phyloP scores from a whole-genome alignment of 148 eudicot genomes.

The Amaranthus hypochondriacus region DNA sequence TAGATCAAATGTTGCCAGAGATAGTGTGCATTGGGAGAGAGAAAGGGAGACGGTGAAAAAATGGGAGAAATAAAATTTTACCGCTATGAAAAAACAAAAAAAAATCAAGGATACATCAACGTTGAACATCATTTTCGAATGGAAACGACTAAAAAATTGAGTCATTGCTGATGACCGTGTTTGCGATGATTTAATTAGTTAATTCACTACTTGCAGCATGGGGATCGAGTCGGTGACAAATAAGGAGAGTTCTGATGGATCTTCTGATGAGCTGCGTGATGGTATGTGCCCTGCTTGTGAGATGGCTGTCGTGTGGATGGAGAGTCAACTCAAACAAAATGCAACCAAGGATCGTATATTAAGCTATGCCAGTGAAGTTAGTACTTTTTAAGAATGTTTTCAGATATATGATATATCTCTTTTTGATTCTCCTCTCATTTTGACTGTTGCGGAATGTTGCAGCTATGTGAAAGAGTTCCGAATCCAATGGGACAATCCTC shows the following conservation, averaged over 20 bases:
- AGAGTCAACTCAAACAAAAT: constrained; percentile 64
- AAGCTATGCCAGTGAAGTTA: constrained; percentile 62
- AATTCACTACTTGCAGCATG: constrained; percentile 34
- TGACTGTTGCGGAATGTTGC: constrained; percentile 16
- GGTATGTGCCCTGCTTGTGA: constrained; percentile 79
- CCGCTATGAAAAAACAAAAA: too few species aligned
- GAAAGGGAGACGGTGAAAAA: too few species aligned
- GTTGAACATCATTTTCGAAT: too few species aligned
- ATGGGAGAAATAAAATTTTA: too few species aligned
- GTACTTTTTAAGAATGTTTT: background rate
- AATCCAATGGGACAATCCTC: constrained; percentile 71
- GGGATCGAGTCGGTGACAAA: constrained; percentile 76
- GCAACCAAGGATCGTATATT: constrained; percentile 64
- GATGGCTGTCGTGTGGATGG: constrained; percentile 94
- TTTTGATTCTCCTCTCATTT: background rate
- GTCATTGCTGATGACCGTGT: background rate
- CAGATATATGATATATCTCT: background rate
- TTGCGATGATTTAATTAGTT: background rate
- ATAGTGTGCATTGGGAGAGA: background rate
- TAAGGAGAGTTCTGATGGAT: constrained; percentile 33
- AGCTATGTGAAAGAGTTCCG: constrained; percentile 82
- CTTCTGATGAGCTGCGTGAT: constrained; percentile 39
- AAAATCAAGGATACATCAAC: too few species aligned
- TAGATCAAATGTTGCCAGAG: background rate
- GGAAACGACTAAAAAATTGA: too few species aligned